Evolutionary conservation across 2,329 filamentous ascomycete genomes (phyloP).

Genomic region (Fusarium tupiense): DNA sequence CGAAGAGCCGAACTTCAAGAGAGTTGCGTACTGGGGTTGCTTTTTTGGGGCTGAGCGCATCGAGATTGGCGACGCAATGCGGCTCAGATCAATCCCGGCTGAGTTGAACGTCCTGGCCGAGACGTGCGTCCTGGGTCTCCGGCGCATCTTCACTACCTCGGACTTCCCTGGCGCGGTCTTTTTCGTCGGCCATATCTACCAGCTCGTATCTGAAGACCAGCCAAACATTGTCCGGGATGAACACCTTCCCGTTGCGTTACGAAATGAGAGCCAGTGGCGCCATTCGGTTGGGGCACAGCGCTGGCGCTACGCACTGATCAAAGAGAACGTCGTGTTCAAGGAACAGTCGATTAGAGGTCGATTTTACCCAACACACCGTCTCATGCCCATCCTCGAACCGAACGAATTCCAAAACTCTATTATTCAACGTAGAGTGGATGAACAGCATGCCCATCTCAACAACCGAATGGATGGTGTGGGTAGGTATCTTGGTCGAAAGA

Average conservation of each 20-base stretch:
- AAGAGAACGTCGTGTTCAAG: constrained; percentile 58
- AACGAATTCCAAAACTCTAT: constrained; percentile 51
- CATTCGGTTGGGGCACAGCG: constrained; percentile 45
- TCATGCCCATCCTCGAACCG: constrained; percentile 61
- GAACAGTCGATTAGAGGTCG: constrained; percentile 62
- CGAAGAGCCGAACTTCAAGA: constrained; percentile 47
- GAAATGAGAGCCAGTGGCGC: constrained; percentile 54
- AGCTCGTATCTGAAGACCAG: constrained; percentile 45
- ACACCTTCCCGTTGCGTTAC: constrained; percentile 53
- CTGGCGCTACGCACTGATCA: constrained; percentile 54
- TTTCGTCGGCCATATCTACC: constrained; percentile 55
- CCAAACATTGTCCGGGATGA: constrained; percentile 49
- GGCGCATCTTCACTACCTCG: constrained; percentile 52
- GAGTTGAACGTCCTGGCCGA: constrained; percentile 49
- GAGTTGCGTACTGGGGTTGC: constrained; percentile 55
- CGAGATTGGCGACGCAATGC: constrained; percentile 58
- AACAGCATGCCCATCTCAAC: constrained; percentile 62
- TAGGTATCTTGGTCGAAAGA: constrained; percentile 53
- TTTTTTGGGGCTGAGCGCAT: constrained; percentile 63
- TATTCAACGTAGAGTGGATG: constrained; percentile 52
- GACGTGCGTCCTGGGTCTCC: constrained; percentile 51
- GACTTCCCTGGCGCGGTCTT: constrained; percentile 50
- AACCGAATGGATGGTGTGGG: constrained; percentile 58
- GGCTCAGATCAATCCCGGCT: constrained; percentile 54
- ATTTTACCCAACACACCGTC: constrained; percentile 66